Percentiles rank a stretch among this genome's conserved stretches.
These are phyloP conservation scores for Cenchrus fungigraminus DNA, from an alignment of 176 grass and related monocot genomes.

Conservation along the genomic window DNA sequence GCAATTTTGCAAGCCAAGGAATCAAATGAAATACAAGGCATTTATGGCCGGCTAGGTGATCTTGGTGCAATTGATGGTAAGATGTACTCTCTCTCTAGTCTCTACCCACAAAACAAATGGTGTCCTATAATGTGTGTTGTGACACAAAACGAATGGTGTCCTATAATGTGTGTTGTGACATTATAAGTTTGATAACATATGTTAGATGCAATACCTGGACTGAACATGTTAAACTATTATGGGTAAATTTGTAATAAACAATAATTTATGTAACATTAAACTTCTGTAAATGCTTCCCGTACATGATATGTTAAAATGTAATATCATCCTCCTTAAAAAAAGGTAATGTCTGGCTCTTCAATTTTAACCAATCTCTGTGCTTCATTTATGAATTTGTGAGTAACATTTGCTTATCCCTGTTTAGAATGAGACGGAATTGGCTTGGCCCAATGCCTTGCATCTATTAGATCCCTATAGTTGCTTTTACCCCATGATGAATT, in stretches of 20 bases:
- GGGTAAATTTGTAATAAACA: neutral
- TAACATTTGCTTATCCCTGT: neutral
- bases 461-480: neutral
- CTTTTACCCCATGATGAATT: neutral
- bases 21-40: constrained; percentile 92
- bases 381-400: neutral
- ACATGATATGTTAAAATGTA: neutral
- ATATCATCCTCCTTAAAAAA: too few relatives aligned
- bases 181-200: neutral
- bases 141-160: constrained; percentile 17
- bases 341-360: neutral
- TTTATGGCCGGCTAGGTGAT: constrained; percentile 91
- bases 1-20: constrained; percentile 94
- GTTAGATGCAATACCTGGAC: neutral
- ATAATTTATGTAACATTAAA: neutral
- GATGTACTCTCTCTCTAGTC: constrained; percentile 3
- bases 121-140: neutral
- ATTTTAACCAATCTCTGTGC: neutral
- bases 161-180: neutral
- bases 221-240: neutral
- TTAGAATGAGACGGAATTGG: neutral
- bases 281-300: neutral
- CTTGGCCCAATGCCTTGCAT: neutral
- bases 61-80: constrained; percentile 94
- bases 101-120: constrained; percentile 18